Percentiles rank a stretch among this genome's conserved stretches.
Conservation (phyloP, 2,329 filamentous ascomycete species). For the Xylogone sp. region DNA sequence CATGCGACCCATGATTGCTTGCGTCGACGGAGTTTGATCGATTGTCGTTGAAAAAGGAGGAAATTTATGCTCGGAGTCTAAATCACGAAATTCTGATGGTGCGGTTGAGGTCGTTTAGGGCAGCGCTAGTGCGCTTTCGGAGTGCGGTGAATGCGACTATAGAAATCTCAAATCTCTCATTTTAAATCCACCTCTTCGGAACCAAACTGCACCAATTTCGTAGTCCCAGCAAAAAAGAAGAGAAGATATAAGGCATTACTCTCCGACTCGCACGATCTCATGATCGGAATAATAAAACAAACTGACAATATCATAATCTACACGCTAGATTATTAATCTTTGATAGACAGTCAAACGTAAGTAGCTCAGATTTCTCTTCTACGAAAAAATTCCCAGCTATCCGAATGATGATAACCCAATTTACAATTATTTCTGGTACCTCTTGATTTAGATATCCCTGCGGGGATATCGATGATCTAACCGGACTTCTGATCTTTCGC, state of each 20-base stretch:
- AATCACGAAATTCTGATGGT: constrained; percentile 7
- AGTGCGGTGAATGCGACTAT: too few relatives aligned
- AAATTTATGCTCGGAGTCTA: constrained; percentile 3
- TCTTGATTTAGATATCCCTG: constrained; percentile 80
- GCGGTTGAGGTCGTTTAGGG: constrained; percentile 8
- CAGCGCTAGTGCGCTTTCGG: constrained; percentile 1
- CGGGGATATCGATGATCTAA: constrained; percentile 69
- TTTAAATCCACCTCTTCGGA: neutral
- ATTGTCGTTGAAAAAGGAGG: constrained; percentile 18
- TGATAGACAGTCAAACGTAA: too few relatives aligned
- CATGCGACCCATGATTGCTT: constrained; percentile 85
- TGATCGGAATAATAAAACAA: too few relatives aligned
- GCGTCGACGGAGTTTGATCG: constrained; percentile 27
- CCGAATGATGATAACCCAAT: constrained; percentile 68
- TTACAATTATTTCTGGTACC: constrained; percentile 81
- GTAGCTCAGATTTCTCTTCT: constrained; percentile 2
- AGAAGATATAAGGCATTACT: too few relatives aligned
- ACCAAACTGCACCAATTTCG: too few relatives aligned
- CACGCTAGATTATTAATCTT: too few relatives aligned
- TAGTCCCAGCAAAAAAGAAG: too few relatives aligned
- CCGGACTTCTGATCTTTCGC: constrained; percentile 70
- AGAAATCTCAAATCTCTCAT: neutral
- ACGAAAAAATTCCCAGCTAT: constrained; percentile 2
- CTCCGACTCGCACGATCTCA: too few relatives aligned
- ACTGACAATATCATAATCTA: too few relatives aligned